Evolutionary conservation across 1,284 basidiomycete genomes (phyloP).

Genomic region (Xanthoconium separans): DNA sequence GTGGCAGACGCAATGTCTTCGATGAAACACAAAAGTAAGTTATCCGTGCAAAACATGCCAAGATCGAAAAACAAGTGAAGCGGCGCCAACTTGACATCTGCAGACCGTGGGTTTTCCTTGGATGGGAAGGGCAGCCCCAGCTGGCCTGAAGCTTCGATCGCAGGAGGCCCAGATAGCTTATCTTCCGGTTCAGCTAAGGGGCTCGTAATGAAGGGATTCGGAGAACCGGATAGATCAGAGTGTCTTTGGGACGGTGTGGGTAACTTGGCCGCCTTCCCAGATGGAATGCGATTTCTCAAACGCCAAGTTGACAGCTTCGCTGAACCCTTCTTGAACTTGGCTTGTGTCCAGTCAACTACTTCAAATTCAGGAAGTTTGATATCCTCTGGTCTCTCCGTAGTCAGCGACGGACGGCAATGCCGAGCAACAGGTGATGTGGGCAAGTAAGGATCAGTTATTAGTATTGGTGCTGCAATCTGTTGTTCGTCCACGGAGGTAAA

Average conservation of each 20-base stretch:
- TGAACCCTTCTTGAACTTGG: slow-evolving; percentile 39
- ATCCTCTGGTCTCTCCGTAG: slow-evolving; percentile 21
- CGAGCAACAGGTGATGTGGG: slow-evolving; percentile 45
- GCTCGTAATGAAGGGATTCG: slow-evolving; percentile 24
- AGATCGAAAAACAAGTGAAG: slow-evolving; percentile 77
- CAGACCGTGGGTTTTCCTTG: slow-evolving; percentile 1
- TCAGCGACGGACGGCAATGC: slow-evolving; percentile 42
- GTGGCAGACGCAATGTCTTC: slow-evolving; percentile 25
- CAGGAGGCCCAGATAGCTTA: slow-evolving; percentile 9
- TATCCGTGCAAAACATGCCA: slow-evolving; percentile 42
- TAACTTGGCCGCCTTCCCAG: slow-evolving; percentile 14
- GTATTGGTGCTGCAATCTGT: slow-evolving; percentile 50
- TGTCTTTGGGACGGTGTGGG: slow-evolving; percentile 20
- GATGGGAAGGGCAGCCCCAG: slow-evolving; percentile 1
- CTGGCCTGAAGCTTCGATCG: slow-evolving; percentile 18
- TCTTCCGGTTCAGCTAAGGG: slow-evolving; percentile 21
- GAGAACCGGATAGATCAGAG: slow-evolving; percentile 20
- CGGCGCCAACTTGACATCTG: slow-evolving; percentile 50
- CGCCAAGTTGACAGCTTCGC: slow-evolving; percentile 65
- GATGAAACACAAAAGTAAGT: slow-evolving; percentile 25
- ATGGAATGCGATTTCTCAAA: slow-evolving; percentile 31
- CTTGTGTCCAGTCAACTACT: slow-evolving; percentile 61
- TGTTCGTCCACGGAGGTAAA: slow-evolving; percentile 22
- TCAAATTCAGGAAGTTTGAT: slow-evolving; percentile 52
- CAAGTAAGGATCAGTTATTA: slow-evolving; percentile 63